Conservation (phyloP, 345 rosid species). For the Brassica napus region DNA sequence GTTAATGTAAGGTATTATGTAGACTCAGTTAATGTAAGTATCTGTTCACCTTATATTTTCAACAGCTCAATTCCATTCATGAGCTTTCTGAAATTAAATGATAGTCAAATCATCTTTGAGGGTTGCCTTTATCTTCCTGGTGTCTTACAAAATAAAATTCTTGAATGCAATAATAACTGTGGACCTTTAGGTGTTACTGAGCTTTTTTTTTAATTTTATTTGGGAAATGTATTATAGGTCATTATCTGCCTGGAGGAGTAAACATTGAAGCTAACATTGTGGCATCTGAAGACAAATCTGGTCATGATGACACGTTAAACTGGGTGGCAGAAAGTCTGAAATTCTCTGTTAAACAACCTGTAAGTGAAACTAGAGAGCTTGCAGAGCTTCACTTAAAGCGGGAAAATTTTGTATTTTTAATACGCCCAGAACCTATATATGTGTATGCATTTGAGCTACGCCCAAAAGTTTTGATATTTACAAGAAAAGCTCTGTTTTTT, state of each 20-base stretch:
- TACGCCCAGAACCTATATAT: slow-evolving; percentile 15
- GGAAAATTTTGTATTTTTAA: slow-evolving; percentile 25
- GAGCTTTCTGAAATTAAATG: slow-evolving; percentile 11
- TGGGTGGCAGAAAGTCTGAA: slow-evolving; percentile 85
- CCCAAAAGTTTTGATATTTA: not conserved
- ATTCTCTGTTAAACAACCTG: slow-evolving; percentile 92
- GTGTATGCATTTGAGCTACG: slow-evolving; percentile 15
- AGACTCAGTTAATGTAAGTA: slow-evolving; percentile 70
- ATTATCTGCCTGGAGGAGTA: slow-evolving; percentile 66
- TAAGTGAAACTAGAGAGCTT: slow-evolving; percentile 63
- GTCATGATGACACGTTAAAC: slow-evolving; percentile 49
- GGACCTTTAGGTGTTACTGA: not conserved
- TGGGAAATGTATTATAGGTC: slow-evolving; percentile 53
- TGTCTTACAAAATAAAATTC: slow-evolving; percentile 10
- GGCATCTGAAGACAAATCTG: slow-evolving; percentile 53
- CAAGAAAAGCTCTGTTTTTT: not conserved
- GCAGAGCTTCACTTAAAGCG: slow-evolving; percentile 47
- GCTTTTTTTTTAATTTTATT: not conserved
- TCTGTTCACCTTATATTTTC: not conserved
- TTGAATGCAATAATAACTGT: slow-evolving; percentile 19
- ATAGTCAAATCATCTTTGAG: slow-evolving; percentile 9
- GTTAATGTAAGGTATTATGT: slow-evolving; percentile 22
- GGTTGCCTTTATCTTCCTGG: not conserved
- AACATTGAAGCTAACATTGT: slow-evolving; percentile 71
- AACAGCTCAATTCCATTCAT: not conserved